phyloP scores from a whole-genome alignment of 768 basidiomycete species.

The Hydnum rufescens region DNA sequence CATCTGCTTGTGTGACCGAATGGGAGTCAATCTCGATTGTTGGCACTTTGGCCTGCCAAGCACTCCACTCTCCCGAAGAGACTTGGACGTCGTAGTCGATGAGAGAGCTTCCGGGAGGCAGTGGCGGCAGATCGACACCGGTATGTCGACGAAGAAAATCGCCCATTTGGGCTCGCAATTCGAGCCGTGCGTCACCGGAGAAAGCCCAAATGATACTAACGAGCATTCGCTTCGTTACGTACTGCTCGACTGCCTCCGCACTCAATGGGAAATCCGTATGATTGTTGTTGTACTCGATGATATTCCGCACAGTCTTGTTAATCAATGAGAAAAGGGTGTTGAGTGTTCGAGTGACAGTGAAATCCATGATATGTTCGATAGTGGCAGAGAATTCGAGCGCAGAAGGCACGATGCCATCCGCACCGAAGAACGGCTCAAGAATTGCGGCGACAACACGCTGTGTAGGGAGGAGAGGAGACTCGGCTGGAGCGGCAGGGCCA shows the following conservation, averaged over 20 bases:
- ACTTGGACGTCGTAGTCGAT: slow-evolving; percentile 94
- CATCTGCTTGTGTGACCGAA: slow-evolving; percentile 83
- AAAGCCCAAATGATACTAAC: slow-evolving; percentile 96
- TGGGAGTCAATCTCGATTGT: slow-evolving; percentile 94
- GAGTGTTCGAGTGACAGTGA: slow-evolving; percentile 75
- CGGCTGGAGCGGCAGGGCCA: slow-evolving; percentile 18
- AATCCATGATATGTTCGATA: slow-evolving; percentile 99
- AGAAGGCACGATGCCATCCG: slow-evolving; percentile 59
- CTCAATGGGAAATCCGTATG: slow-evolving; percentile 88
- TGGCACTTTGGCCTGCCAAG: slow-evolving; percentile 86
- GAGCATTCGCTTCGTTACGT: slow-evolving; percentile 73
- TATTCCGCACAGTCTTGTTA: slow-evolving; percentile 86
- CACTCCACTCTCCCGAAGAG: slow-evolving; percentile 63
- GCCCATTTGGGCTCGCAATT: slow-evolving; percentile 74
- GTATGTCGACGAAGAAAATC: slow-evolving; percentile 69
- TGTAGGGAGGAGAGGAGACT: slow-evolving; percentile 43
- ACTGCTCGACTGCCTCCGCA: slow-evolving; percentile 70
- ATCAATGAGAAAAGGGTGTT: slow-evolving; percentile 92
- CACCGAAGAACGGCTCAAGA: slow-evolving; percentile 63
- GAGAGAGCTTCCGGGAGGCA: slow-evolving; percentile 58
- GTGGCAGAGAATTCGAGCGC: slow-evolving; percentile 63
- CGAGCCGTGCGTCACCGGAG: slow-evolving; percentile 86
- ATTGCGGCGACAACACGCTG: slow-evolving; percentile 59
- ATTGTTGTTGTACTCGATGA: slow-evolving; percentile 86
- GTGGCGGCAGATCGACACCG: slow-evolving; percentile 71